Percentiles rank a stretch among this genome's conserved stretches.
These are phyloP conservation scores for Rhodocollybia butyracea DNA, from an alignment of 768 basidiomycete species.

Conservation along the genomic window DNA sequence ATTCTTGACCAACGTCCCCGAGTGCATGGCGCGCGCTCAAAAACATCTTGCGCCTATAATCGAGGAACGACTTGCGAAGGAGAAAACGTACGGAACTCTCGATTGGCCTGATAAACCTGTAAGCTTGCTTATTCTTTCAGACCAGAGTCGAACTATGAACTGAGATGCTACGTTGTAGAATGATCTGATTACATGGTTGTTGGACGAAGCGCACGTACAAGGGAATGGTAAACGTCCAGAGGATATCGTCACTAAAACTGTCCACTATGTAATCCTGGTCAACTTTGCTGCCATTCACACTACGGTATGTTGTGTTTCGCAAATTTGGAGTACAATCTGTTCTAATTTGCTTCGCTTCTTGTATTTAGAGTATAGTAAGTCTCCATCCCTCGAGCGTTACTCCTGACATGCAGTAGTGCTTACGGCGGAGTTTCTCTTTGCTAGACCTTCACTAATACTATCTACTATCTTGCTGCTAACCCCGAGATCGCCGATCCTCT, in stretches of 20 bases:
- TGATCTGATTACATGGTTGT: slow-evolving; percentile 44
- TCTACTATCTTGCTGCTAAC: slow-evolving; percentile 34
- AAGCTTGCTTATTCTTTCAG: background rate
- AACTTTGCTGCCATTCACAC: slow-evolving; percentile 46
- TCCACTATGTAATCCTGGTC: slow-evolving; percentile 31
- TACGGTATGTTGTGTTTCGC: slow-evolving; percentile 27
- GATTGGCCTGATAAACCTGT: slow-evolving; percentile 13
- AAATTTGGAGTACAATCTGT: background rate
- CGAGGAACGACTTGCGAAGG: slow-evolving; percentile 10
- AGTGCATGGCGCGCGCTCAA: slow-evolving; percentile 8
- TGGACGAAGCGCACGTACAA: slow-evolving; percentile 38
- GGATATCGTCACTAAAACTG: slow-evolving; percentile 27
- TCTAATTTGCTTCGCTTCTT: background rate
- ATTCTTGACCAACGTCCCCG: slow-evolving; percentile 12
- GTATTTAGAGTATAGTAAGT: slow-evolving; percentile 1
- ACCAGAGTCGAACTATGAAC: background rate
- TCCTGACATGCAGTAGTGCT: background rate
- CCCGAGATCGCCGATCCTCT: slow-evolving; percentile 31
- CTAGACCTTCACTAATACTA: slow-evolving; percentile 33
- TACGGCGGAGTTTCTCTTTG: background rate
- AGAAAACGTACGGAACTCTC: slow-evolving; percentile 7
- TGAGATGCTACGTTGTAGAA: slow-evolving; percentile 23
- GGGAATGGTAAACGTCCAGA: slow-evolving; percentile 26
- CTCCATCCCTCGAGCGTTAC: no score
- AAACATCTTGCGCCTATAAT: slow-evolving; percentile 14